Evolutionary conservation across 202 grass and related monocot genomes (phyloP), one percentile per base, ranked within the genome.

Genomic region (Dendrocalamus latiflorus): DNA sequence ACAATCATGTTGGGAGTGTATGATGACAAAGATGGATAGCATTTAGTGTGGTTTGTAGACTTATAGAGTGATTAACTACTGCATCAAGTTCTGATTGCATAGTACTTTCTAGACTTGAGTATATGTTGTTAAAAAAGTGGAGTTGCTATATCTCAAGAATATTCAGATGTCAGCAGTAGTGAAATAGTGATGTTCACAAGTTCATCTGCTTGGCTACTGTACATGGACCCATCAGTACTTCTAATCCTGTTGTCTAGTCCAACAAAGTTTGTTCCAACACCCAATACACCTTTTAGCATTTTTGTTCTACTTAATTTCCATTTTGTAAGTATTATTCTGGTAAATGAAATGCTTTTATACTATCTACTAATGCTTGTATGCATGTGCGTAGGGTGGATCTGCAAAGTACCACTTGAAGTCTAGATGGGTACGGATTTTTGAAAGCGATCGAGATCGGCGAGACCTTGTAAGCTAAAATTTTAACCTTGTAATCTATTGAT

Each of bases 371-470:
- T 87, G 73, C 61, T 79, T 5, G 55, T 82, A 48, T 75, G 81
- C 66, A 88, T 84, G 21, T 86, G n/a, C 74, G 58, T 74, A 98
- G 95, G 93, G 93, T 78, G 95, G 95, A 87, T 91, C 95, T 4
- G 77, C 91, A 85, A 98, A 91, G 57, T 98, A 98, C 66, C 95
- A 95, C 70, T 81, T 98, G 83, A 93, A 62, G 81, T 98, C 95
- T 58, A 95, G 84, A 53, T 98, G 95, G 95, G 65, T 98, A 67
- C 89, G 65, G 58, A 91, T 98, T 65, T 98, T 98, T 81, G 91
- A 93, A n/a, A n/a, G n/a, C n/a, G n/a, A n/a, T n/a, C n/a, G n/a
- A n/a, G n/a, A n/a, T n/a, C n/a, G n/a, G n/a, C 95, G 95, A 76
- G 95, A 98, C 75, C 95, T 98, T 88, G 95, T 98, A 85, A 87